Evolutionary conservation across 495 filamentous ascomycete genomes (phyloP), one percentile per base, ranked within the genome.

Genomic region (Chlorociboria aeruginascens): DNA sequence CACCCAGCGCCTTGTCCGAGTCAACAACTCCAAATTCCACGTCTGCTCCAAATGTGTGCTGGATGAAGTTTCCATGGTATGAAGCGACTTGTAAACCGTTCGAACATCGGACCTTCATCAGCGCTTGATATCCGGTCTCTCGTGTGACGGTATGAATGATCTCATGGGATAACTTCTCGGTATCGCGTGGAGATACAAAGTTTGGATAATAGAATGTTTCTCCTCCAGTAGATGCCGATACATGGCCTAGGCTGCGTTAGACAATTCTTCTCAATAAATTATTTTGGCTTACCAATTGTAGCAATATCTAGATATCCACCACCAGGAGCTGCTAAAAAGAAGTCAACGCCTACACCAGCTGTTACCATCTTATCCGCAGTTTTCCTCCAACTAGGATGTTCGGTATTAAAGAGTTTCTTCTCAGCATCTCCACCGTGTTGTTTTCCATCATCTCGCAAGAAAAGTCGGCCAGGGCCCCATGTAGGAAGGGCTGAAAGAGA

Each of bases 51-150:
- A 95, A 90, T 4, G 85, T 86, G 66, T 95, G 86, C 56, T 99
- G 92, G 40, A 88, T 73, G 56, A 97, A 97, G 67, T 97, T 97
- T 48, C 92, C 92, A 54, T 93, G 86, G 60, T 97, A 99, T 29
- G 79, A 78, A 14, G 86, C 82, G 12, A 99, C 86, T 65, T 99
- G 92, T 29, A 99, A 76, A 12, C 92, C 92, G 59, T 93, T 97
- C 7, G 88, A 95, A 66, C 92, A 99, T 38, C 92, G 83, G 44
- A 97, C 92, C 71, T 99, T 99, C 88, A 99, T 92, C 55, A 97
- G 73, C 7, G 89, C 87, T 66, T 96, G 90, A 60, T 90, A 99
- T 28, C 92, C 92, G 13, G 90, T 94, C 61, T 96, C 89, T 49
- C 92, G 73, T 1, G 79, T 87, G n/a, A 95, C 78, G 7, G 85